Evolutionary conservation across 2,329 filamentous ascomycete genomes (phyloP).

Genomic region (Fragosphaeria purpurea): DNA sequence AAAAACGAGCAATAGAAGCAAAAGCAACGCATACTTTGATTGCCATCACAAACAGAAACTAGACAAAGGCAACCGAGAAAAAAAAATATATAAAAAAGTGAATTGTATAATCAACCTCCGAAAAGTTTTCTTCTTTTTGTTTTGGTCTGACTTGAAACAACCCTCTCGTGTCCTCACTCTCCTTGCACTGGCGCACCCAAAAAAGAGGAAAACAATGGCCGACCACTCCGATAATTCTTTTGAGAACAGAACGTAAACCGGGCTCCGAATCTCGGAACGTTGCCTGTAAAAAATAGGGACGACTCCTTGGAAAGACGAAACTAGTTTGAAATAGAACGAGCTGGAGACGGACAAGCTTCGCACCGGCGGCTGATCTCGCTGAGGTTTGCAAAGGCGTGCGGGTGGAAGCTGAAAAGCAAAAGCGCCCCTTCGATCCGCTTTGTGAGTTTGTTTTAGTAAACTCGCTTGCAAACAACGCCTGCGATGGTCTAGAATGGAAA

Average conservation of each 20-base stretch:
- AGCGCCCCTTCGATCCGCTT: no score
- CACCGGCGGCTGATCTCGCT: conserved; percentile 34
- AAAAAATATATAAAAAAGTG: conserved; percentile 40
- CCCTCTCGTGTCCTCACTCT: conserved; percentile 27
- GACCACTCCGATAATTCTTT: conserved; percentile 27
- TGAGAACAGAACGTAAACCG: conserved; percentile 30
- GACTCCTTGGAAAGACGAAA: conserved; percentile 49
- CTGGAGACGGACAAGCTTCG: conserved; percentile 32
- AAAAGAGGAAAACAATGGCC: conserved; percentile 38
- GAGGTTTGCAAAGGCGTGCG: conserved; percentile 30
- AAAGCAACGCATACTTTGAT: conserved; percentile 10
- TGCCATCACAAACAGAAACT: conserved; percentile 22
- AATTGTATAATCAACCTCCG: conserved; percentile 48
- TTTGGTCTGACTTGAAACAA: conserved; percentile 2
- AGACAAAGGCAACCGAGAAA: conserved; percentile 17
- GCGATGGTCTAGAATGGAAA: background rate
- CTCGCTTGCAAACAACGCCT: no score
- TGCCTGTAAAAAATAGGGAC: conserved; percentile 26
- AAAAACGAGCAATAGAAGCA: background rate
- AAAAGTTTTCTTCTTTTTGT: conserved; percentile 6
- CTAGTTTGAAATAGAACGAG: conserved; percentile 37
- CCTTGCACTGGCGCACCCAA: conserved; percentile 30
- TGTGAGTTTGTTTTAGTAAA: no score
- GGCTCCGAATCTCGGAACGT: conserved; percentile 37
- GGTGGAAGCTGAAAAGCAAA: background rate